phyloP scores from a whole-genome alignment of 139 green algal genomes.

The Coelastrella sp. region DNA sequence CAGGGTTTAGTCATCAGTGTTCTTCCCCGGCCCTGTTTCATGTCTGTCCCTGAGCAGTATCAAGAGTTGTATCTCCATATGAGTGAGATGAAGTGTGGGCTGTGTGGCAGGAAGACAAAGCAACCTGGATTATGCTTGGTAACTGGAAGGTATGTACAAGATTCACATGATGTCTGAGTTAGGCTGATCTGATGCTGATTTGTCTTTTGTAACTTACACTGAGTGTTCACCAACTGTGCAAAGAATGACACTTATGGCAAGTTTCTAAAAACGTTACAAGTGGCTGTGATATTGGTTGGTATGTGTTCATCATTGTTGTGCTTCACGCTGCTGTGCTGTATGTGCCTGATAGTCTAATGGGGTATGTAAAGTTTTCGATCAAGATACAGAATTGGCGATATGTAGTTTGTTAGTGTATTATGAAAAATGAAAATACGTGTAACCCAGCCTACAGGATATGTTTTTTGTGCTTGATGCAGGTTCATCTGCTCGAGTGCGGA shows the following conservation, averaged over 20 bases:
- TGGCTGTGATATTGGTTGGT: too few species aligned
- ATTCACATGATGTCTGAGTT: neutral
- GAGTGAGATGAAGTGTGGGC: constrained; percentile 5
- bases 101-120: neutral
- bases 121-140: constrained; percentile 13
- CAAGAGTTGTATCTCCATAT: constrained; percentile 24
- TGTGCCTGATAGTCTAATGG: too few species aligned
- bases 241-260: too few species aligned
- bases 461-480: neutral
- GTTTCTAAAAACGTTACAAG: too few species aligned
- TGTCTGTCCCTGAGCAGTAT: constrained; percentile 27
- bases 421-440: too few species aligned
- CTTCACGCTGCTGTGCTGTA: too few species aligned
- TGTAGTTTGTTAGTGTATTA: neutral
- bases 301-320: too few species aligned
- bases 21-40: constrained; percentile 16
- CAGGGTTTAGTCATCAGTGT: neutral
- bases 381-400: too few species aligned
- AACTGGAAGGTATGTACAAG: neutral
- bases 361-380: too few species aligned
- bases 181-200: too few species aligned
- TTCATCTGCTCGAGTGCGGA: neutral
- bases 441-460: neutral
- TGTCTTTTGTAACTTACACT: too few species aligned
- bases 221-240: too few species aligned